A percentile compares a stretch with the other conserved stretches of the same genome.
phyloP scores from a whole-genome alignment of 192 early-diverging fungal species.

The Coemansia sp. region DNA sequence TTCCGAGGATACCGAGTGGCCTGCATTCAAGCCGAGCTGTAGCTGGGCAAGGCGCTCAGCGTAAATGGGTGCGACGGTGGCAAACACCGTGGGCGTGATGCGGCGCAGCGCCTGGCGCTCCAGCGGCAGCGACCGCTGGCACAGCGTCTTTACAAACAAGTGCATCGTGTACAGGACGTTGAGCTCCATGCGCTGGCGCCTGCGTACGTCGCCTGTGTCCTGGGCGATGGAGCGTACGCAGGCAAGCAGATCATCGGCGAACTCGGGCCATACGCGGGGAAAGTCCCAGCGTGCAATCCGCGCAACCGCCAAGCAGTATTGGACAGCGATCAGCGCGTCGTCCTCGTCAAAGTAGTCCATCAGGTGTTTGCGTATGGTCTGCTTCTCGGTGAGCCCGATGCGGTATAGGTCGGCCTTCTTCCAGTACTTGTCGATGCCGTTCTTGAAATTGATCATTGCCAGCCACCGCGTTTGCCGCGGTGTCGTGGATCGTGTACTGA shows the following conservation, averaged over 20 bases:
- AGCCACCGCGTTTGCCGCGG: conserved; percentile 63
- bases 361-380: conserved; percentile 63
- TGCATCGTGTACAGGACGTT: conserved; percentile 74
- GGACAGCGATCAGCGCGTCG: conserved; percentile 66
- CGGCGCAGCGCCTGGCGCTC: conserved; percentile 59
- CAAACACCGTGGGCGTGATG: conserved; percentile 73
- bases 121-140: conserved; percentile 64
- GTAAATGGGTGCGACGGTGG: conserved; percentile 67
- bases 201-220: conserved; percentile 18
- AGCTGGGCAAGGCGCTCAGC: conserved; percentile 59
- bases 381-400: conserved; percentile 71
- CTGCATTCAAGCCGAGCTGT: conserved; percentile 29
- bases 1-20: background rate
- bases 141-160: conserved; percentile 72
- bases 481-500: conserved; percentile 11
- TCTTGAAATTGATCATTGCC: conserved; percentile 82
- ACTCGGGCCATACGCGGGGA: conserved; percentile 79
- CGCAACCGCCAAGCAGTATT: conserved; percentile 74
- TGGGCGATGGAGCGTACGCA: conserved; percentile 15
- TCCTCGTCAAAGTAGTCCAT: conserved; percentile 70
- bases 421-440: conserved; percentile 91
- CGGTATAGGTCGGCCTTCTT: conserved; percentile 58
- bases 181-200: conserved; percentile 60
- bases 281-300: conserved; percentile 87
- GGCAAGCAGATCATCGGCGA: conserved; percentile 33